Evolutionary conservation across 768 basidiomycete species (phyloP), one percentile per base, ranked within the genome.

Genomic region (Rossbeevera mucosa): DNA sequence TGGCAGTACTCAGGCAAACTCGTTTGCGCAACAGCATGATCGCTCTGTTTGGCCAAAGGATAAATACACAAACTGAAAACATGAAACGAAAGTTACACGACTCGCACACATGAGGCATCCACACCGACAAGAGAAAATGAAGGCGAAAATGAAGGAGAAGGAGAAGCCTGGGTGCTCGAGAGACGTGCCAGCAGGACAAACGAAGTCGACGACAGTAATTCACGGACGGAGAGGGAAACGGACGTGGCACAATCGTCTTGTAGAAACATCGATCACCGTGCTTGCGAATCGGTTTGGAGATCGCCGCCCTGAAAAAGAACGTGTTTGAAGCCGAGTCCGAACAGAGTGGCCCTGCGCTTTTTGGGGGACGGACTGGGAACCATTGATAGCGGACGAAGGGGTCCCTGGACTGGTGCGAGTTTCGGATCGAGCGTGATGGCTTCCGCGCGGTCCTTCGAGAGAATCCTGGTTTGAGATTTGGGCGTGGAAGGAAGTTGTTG

Each of bases 361-460:
- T 44, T 50, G 42, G 36, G 57, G 7, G 63, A 26, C 24, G 55
- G 63, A 48, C 57, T 54, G 0, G 53, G 49, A 20, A 55, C 29
- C 54, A 54, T 67, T 20, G 67, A 67, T 7, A 69, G 30, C 13
- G 68, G 68, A 4, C 66, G 66, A 16, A 68, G 62, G 16, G 68
- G 66, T 9, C 53, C 68, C 14, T 66, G 66, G 14, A 70, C 66
- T 25, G 66, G 66, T 3, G 66, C 64, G 29, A 68, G 66, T 52
- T 70, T 68, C 13, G 66, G 68, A 31, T 68, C 64, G n/a, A 56
- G 50, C 4, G 53, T 36, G n/a, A 68, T 68, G 18, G 64, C 62
- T 43, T 64, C 62, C 3, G 43, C 57, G 2, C 64, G 58, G 44
- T 68, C 66, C 28, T 30, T 46, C n/a, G 68, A 59, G 22, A 68